Evolutionary conservation across 108 stramenopile species (phyloP), one percentile per base, ranked within the genome.

Genomic region (Nitzschia putrida): DNA sequence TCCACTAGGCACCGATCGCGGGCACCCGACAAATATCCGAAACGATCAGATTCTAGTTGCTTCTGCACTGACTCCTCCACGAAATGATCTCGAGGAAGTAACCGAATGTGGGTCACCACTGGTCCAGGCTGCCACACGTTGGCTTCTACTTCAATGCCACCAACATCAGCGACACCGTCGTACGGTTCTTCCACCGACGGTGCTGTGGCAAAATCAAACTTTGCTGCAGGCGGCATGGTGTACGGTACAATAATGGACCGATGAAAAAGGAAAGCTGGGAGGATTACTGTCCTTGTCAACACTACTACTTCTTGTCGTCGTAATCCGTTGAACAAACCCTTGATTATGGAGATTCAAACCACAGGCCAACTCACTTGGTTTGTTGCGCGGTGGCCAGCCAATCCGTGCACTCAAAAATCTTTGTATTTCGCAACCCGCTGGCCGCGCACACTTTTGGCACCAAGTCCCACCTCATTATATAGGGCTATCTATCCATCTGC

Each of bases 221-320:
- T 20, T 1, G 65, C 65, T n/a, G 65, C 65, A 14, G 65, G 65
- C 10, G 65, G 65, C 65, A 66, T 66, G 55, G 23, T 56, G 55
- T 26, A n/a, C n/a, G n/a, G n/a, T n/a, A 2, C 8, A 56, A 16
- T 18, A 49, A 2, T 49, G 14, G 47, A 18, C 4, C 47, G 2
- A 18, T 49, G 29, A 34, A 34, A 34, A 34, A 34, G 29, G n/a
- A 34, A 34, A 34, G 29, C 29, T 3, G 29, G 4, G 3, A 34
- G 29, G n/a, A n/a, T n/a, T n/a, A n/a, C n/a, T n/a, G n/a, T n/a
- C n/a, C n/a, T n/a, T n/a, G n/a, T n/a, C 29, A 34, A 34, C 29
- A 34, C 29, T 34, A 34, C 29, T 34, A 34, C 29, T 34, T 34
- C 29, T 34, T 34, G 29, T 34, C 29, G 29, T 34, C 29, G 29